A percentile compares a stretch with the other conserved stretches of the same genome.
Evolutionary conservation across 2,329 filamentous ascomycete genomes (phyloP).

Genomic region (Pestalotiopsis fici): DNA sequence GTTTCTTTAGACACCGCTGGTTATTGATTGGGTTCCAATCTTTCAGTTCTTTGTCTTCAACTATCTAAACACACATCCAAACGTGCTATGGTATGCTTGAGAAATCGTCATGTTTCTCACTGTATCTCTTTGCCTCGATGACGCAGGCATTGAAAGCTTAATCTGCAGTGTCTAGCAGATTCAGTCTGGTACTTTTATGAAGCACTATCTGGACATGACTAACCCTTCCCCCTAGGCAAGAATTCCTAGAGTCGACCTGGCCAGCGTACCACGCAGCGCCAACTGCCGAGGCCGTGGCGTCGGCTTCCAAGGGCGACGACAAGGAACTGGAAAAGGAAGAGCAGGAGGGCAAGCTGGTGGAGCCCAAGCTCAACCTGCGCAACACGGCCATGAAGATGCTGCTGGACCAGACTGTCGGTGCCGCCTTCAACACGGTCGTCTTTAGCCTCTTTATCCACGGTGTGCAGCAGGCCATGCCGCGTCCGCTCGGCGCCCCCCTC

Average conservation of each 20-base stretch:
- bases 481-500: constrained; percentile 27
- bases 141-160: not conserved
- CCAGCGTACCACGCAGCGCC: constrained; percentile 62
- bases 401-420: constrained; percentile 70
- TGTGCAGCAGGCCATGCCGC: constrained; percentile 50
- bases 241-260: constrained; percentile 72
- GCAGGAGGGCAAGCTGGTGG: constrained; percentile 38
- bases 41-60: constrained; percentile 78
- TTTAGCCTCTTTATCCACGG: constrained; percentile 56
- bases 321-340: constrained; percentile 39
- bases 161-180: not conserved
- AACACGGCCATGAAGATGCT: constrained; percentile 69
- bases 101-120: not conserved
- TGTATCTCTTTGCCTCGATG: not conserved
- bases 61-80: constrained; percentile 74
- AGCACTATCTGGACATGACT: not conserved
- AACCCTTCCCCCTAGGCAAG: constrained; percentile 54
- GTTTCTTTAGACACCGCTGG: constrained; percentile 52
- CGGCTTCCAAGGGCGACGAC: constrained; percentile 40
- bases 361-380: constrained; percentile 56
- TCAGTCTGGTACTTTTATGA: not conserved
- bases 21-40: constrained; percentile 67
- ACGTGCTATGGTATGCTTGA: constrained; percentile 71
- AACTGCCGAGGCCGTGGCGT: constrained; percentile 36
- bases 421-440: constrained; percentile 62